Percentiles rank a stretch among this genome's conserved stretches.
Conservation (phyloP, 768 basidiomycete species). For the Termitomyces sp. region DNA sequence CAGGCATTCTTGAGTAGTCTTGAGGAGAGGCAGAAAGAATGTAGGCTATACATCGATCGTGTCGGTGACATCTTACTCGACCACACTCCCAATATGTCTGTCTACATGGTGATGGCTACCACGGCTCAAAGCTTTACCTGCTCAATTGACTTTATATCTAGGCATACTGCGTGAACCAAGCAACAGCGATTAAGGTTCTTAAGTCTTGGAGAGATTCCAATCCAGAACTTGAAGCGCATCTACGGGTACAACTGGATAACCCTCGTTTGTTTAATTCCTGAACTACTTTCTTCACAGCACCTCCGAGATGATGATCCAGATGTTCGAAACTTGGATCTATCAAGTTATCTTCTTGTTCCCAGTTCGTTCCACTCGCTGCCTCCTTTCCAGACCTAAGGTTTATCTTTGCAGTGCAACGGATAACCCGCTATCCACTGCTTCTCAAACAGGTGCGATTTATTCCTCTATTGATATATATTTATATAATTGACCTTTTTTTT, state of each 20-base stretch:
- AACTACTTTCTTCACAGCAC: slow-evolving; percentile 32
- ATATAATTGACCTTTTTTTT: background rate
- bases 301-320: slow-evolving; percentile 77
- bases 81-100: slow-evolving; percentile 56
- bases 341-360: slow-evolving; percentile 88
- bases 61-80: slow-evolving; percentile 69
- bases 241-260: slow-evolving; percentile 49
- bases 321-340: slow-evolving; percentile 79
- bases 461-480: background rate
- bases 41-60: slow-evolving; percentile 83
- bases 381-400: slow-evolving; percentile 1
- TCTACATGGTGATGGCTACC: slow-evolving; percentile 62
- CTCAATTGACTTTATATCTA: slow-evolving; percentile 21
- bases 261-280: background rate
- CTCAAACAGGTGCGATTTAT: slow-evolving; percentile 59
- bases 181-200: slow-evolving; percentile 68
- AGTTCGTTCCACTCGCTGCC: slow-evolving; percentile 45
- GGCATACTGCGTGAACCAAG: slow-evolving; percentile 91
- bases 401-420: slow-evolving; percentile 73
- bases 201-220: slow-evolving; percentile 69
- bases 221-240: slow-evolving; percentile 54
- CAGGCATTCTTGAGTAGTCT: slow-evolving; percentile 82
- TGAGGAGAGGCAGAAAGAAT: slow-evolving; percentile 88
- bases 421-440: slow-evolving; percentile 90
- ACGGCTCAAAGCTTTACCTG: background rate